Evolutionary conservation across 768 basidiomycete genomes (phyloP).

Genomic region (Leccinum sublutescens): DNA sequence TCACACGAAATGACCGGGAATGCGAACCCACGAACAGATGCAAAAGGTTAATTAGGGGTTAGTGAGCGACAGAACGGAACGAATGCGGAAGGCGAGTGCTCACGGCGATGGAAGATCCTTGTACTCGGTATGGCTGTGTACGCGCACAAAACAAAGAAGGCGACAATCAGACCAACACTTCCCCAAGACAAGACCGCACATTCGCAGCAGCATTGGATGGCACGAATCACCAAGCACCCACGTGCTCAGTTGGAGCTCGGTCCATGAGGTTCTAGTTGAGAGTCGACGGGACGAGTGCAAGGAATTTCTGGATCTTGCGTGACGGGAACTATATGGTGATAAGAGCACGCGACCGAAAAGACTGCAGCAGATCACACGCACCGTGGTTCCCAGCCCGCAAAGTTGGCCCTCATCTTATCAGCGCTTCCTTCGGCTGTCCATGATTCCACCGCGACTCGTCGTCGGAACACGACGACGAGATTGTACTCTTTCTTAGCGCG

Average conservation of each 20-base stretch:
- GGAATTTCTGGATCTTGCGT: conserved; percentile 44
- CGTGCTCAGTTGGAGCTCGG: conserved; percentile 41
- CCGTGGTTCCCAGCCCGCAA: conserved; percentile 49
- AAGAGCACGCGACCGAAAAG: not conserved
- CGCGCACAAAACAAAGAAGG: not conserved
- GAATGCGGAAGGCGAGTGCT: conserved; percentile 8
- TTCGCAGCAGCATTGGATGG: conserved; percentile 50
- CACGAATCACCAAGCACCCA: conserved; percentile 59
- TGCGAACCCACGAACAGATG: not conserved
- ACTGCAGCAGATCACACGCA: conserved; percentile 19
- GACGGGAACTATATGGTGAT: not conserved
- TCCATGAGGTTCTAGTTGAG: conserved; percentile 50
- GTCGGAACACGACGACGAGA: conserved; percentile 46
- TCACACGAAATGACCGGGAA: not conserved
- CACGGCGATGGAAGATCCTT: conserved; percentile 56
- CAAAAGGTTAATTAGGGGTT: not conserved
- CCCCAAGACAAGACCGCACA: not conserved
- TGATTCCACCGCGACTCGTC: conserved; percentile 40
- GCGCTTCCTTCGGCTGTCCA: conserved; percentile 43
- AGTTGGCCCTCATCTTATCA: conserved; percentile 47
- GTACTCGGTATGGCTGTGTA: conserved; percentile 48
- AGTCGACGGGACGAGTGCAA: conserved; percentile 44
- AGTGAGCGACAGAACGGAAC: not conserved
- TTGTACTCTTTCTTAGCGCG: conserved; percentile 44
- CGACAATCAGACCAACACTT: not conserved